phyloP scores from a whole-genome alignment of 129 eudicot species.

The Flaveria linearis region DNA sequence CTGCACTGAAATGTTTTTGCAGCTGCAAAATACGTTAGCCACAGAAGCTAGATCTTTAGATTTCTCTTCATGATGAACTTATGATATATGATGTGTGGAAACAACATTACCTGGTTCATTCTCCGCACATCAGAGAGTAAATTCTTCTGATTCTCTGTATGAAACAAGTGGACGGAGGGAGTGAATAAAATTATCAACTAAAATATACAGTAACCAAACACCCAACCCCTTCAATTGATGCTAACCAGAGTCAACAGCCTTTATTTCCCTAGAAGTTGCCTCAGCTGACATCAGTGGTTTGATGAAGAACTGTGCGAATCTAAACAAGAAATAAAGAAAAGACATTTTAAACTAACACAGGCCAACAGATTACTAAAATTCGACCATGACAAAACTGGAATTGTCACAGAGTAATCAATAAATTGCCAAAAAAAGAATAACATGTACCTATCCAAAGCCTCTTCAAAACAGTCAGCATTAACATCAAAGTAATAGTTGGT shows the following conservation, averaged over 20 bases:
- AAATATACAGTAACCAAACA: conserved; percentile 19
- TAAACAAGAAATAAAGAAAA: conserved; percentile 46
- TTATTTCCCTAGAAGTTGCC: conserved; percentile 93
- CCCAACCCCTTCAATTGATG: conserved; percentile 21
- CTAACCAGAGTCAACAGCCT: conserved; percentile 96
- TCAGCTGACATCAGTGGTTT: conserved; percentile 96
- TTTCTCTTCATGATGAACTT: not conserved
- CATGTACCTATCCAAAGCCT: conserved; percentile 88
- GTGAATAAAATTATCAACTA: conserved; percentile 21
- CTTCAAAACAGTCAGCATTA: conserved; percentile 83
- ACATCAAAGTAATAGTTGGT: conserved; percentile 91
- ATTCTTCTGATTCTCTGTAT: conserved; percentile 87
- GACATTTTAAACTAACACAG: conserved; percentile 20
- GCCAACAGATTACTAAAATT: conserved; percentile 11
- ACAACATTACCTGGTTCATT: conserved; percentile 69
- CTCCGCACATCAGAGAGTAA: conserved; percentile 93
- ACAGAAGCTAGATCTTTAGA: conserved; percentile 17
- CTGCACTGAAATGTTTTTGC: conserved; percentile 75
- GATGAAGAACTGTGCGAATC: conserved; percentile 97
- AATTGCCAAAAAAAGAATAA: conserved; percentile 13
- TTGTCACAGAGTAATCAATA: not conserved
- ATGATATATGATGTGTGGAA: conserved; percentile 2
- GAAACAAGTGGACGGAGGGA: not conserved
- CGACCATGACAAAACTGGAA: not conserved
- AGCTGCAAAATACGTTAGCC: conserved; percentile 53